Base-by-base conservation (phyloP, 345 rosid species). In the Streptanthus diversifolius region DNA sequence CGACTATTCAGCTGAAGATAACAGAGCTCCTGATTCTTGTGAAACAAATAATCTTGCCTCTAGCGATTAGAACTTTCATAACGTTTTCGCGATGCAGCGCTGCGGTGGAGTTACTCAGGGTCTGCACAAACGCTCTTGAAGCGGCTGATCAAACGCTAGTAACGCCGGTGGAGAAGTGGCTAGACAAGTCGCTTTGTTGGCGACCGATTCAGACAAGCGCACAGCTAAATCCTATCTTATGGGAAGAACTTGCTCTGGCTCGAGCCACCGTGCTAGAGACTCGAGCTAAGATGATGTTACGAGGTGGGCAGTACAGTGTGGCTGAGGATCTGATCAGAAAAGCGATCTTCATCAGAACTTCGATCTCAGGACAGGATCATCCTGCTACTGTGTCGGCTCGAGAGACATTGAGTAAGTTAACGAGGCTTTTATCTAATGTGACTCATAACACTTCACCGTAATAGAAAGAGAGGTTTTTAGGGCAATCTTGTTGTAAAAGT, bases 241-340 rank as follows among this genome's bases (percentile, higher is more conserved):
- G 98, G 98, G 88, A 91, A 87, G 99, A 95, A 52, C 85, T 95
- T 57, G 99, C 98, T 1, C 75, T 95, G 8, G 72, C 83, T 27
- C 86, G 98, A 78, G 99, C 98, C 45, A 86, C 87, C 0, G 96
- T 95, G 76, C 85, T 95, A 21, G 99, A 95, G 80, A 90, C 93
- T 19, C 75, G 99, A 75, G 90, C 98, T 61, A 95, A 95, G 80
- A 75, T 95, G 43, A 90, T 91, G 98, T 68, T 88, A 68, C 80
- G 92, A 24, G 99, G 99, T 0, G 96, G 97, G 0, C 90, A 87
- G 60, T 90, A 87, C 15, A 88, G 91, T 71, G 70, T 87, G 47
- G 98, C 89, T 9, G 99, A 95, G 81, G 99, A 88, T 80, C 76
- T 95, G 18, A 82, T 95, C 10, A 81, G 96, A 84, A 91, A 90